These are phyloP conservation scores for Fusarium incarnatum DNA, from an alignment of 2,329 filamentous ascomycete genomes.

Conservation along the genomic window DNA sequence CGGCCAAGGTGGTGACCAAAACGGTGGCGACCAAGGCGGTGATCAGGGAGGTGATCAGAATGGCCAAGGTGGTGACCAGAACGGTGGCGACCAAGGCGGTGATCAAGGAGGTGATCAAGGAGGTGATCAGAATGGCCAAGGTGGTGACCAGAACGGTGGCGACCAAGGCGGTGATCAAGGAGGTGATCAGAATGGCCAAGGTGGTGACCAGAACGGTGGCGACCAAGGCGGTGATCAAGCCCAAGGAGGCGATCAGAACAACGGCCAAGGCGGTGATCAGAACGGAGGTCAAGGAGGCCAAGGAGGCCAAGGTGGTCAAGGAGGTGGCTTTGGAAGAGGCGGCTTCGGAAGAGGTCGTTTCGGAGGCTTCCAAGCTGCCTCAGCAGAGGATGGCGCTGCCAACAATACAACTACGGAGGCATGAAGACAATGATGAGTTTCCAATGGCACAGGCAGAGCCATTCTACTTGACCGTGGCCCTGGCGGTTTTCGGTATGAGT, in stretches of 20 bases:
- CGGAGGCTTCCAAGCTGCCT: constrained; percentile 35
- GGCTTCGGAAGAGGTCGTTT: constrained; percentile 7
- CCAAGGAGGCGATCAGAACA: constrained; percentile 1
- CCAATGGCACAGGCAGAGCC: constrained; percentile 45
- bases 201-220: constrained; percentile 3
- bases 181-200: neutral
- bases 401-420: constrained; percentile 27
- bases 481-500: constrained; percentile 61
- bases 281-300: neutral
- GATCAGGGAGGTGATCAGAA: neutral
- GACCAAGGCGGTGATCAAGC: neutral
- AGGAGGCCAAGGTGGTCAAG: neutral
- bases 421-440: constrained; percentile 34
- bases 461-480: constrained; percentile 63
- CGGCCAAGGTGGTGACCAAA: neutral
- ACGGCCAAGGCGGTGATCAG: constrained; percentile 12
- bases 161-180: neutral
- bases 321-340: constrained; percentile 1
- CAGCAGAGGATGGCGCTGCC: constrained; percentile 22
- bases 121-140: no score
- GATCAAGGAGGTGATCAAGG: constrained; percentile 8
- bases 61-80: neutral
- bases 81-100: no score
- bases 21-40: neutral
- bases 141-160: neutral